These are phyloP conservation scores for Mytilinidion resinicola DNA, from an alignment of 495 filamentous ascomycete genomes.

Conservation along the genomic window DNA sequence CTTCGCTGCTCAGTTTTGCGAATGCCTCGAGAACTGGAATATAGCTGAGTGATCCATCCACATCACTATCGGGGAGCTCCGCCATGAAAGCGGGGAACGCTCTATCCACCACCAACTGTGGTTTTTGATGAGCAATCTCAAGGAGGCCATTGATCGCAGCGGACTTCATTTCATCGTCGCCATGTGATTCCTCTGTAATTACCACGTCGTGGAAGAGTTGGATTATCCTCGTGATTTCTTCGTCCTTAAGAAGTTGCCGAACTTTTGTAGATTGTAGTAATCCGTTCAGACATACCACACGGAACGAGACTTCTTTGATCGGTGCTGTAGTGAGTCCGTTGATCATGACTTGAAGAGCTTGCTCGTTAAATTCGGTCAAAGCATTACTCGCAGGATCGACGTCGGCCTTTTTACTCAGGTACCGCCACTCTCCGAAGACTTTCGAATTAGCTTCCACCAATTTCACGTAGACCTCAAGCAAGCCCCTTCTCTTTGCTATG, in stretches of 20 bases:
- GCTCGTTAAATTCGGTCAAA: conserved; percentile 53
- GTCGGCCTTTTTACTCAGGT: conserved; percentile 33
- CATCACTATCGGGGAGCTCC: conserved; percentile 55
- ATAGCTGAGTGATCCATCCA: conserved; percentile 39
- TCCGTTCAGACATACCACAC: conserved; percentile 53
- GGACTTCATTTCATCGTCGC: conserved; percentile 53
- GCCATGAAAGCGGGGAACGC: conserved; percentile 71
- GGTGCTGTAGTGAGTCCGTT: conserved; percentile 55
- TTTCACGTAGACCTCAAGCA: conserved; percentile 57
- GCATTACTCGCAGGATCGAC: conserved; percentile 40
- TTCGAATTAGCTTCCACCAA: conserved; percentile 52
- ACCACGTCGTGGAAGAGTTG: conserved; percentile 61
- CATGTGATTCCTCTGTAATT: conserved; percentile 51
- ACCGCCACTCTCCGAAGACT: conserved; percentile 54
- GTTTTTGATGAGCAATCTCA: conserved; percentile 59
- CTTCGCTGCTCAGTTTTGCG: conserved; percentile 60
- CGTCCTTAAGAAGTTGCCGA: conserved; percentile 54
- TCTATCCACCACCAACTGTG: conserved; percentile 61
- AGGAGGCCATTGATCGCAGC: conserved; percentile 59
- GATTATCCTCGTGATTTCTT: conserved; percentile 57
- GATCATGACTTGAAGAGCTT: conserved; percentile 54
- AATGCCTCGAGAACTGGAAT: conserved; percentile 58
- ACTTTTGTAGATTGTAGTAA: conserved; percentile 52
- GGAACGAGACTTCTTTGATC: conserved; percentile 61
- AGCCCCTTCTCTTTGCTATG: conserved; percentile 60